Evolutionary conservation across 768 basidiomycete species (phyloP).

Genomic region (Phanerochaete sordida): DNA sequence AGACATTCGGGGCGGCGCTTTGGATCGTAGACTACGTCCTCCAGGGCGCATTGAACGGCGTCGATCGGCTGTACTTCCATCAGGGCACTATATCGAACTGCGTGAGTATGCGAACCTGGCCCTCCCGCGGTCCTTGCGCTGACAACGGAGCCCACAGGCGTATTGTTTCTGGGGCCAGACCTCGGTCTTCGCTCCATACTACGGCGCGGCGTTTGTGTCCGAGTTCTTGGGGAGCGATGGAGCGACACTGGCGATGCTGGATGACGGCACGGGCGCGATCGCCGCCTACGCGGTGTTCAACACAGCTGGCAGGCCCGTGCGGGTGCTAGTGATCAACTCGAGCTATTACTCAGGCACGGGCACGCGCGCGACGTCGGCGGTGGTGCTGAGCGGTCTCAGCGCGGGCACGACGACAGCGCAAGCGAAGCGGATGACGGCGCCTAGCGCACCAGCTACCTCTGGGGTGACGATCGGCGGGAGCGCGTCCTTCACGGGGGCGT

Average conservation of each 20-base stretch:
- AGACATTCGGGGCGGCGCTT: conserved; percentile 35
- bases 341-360: conserved; percentile 32
- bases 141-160: conserved; percentile 19
- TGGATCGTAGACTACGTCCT: conserved; percentile 41
- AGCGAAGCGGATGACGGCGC: conserved; percentile 33
- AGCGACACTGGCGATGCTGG: conserved; percentile 30
- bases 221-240: conserved; percentile 34
- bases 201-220: conserved; percentile 36
- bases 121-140: neutral
- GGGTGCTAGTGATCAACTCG: conserved; percentile 34
- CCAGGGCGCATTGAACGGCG: conserved; percentile 33
- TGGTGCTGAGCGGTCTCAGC: conserved; percentile 27
- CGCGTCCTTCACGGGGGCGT: conserved; percentile 26
- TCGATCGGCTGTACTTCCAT: conserved; percentile 37
- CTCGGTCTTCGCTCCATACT: conserved; percentile 33
- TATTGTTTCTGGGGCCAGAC: conserved; percentile 39
- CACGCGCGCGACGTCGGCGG: conserved; percentile 26
- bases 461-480: conserved; percentile 33
- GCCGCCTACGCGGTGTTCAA: conserved; percentile 31
- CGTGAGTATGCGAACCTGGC: conserved; percentile 18
- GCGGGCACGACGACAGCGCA: conserved; percentile 15
- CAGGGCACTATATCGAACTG: conserved; percentile 39
- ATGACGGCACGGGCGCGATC: conserved; percentile 28
- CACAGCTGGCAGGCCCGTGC: conserved; percentile 20
- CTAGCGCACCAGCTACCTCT: conserved; percentile 28